Evolutionary conservation across 805 yeast genomes (phyloP).

Genomic region (Osmozyma mogii): DNA sequence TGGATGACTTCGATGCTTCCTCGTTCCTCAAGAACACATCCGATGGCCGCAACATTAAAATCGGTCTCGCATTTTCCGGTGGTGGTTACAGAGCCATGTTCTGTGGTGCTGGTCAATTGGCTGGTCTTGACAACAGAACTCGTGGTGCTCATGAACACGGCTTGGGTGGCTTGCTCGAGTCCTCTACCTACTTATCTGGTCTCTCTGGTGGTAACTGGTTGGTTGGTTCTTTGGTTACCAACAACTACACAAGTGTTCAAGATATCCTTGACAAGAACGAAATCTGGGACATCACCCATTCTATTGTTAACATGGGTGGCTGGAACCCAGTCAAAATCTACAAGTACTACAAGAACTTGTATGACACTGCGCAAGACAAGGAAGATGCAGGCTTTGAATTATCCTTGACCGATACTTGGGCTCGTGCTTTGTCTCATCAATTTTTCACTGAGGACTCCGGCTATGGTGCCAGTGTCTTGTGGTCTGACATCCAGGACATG

Average conservation of each 20-base stretch:
- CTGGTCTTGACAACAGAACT: conserved; percentile 74
- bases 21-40: conserved; percentile 17
- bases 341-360: conserved; percentile 18
- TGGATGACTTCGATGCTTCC: conserved; percentile 26
- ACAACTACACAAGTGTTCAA: conserved; percentile 49
- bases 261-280: conserved; percentile 18
- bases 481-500: conserved; percentile 18
- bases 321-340: neutral
- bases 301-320: conserved; percentile 3
- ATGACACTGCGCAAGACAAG: conserved; percentile 23
- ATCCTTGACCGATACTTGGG: conserved; percentile 37
- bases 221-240: conserved; percentile 15
- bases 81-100: conserved; percentile 34
- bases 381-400: conserved; percentile 30
- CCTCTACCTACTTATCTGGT: conserved; percentile 9
- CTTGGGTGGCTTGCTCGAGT: conserved; percentile 11
- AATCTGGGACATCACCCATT: conserved; percentile 29
- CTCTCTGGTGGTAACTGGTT: conserved; percentile 14
- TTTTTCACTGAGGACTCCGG: conserved; percentile 18
- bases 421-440: conserved; percentile 33
- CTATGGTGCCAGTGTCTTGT: conserved; percentile 7
- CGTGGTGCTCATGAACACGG: conserved; percentile 12
- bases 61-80: conserved; percentile 27
- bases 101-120: conserved; percentile 72
- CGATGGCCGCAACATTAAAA: conserved; percentile 13